Base-by-base conservation (phyloP, 2,329 filamentous ascomycete species). In the Simplicillium aogashimaense region DNA sequence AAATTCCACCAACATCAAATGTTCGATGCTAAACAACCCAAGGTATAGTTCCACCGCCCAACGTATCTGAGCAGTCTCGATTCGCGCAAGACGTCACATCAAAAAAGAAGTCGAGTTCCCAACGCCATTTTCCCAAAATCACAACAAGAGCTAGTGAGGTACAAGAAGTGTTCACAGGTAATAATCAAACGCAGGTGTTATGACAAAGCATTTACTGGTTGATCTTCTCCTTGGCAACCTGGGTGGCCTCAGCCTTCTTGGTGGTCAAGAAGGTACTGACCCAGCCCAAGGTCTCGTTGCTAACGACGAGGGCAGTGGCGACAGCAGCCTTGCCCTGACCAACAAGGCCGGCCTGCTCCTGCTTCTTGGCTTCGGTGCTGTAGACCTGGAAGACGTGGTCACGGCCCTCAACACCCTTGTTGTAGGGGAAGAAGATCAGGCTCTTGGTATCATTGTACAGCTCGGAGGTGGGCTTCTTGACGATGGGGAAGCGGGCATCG, bases 381-480 rank as follows among this genome's bases (percentile, higher is more conserved):
- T 77, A 83, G 43, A 77, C 64, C 40, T 65, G 60, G 40, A 74
- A 54, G 44, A 82, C 67, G 49, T 81, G 77, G 41, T 81, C 75
- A 58, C 73, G 77, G 49, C 75, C 72, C 60, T 80, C 74, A 14
- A 67, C 51, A 16, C 72, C 75, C 51, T 82, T 72, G 53, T 74
- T 74, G 51, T 80, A 63, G 7, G 84, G 84, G 45, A 78, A 67
- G 46, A 75, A 68, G 42, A 81, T 70, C 32, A 80, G 61, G 52
- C 69, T 69, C 56, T 77, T 74, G 52, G 83, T 74, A 13, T 79
- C 75, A 43, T 68, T 69, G 61, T 78, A 78, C 39, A 89, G 69
- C 58, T 86, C 81, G 48, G 73, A 69, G 18, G 83, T 85, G 38
- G 84, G 78, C 64, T 87, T 82, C 69, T 82, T 86, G 59, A 90